phyloP scores from a whole-genome alignment of 2,329 filamentous ascomycete species.

The Cladosporium sp. region DNA sequence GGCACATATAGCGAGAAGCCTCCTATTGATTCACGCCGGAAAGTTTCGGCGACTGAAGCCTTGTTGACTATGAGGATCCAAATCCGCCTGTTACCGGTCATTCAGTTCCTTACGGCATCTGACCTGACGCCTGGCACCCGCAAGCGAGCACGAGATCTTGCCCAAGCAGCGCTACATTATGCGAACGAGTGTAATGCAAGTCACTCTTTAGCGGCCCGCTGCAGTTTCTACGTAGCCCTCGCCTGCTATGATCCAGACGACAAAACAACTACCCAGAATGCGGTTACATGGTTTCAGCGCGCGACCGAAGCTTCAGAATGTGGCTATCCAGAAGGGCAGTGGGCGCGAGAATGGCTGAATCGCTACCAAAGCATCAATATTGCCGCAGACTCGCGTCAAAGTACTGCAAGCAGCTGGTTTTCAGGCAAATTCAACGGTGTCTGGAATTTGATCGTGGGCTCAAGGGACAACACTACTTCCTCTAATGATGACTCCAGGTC shows the following conservation, averaged over 20 bases:
- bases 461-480: not conserved
- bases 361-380: conserved; percentile 1
- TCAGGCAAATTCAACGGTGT: not conserved
- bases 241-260: not conserved
- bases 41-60: not conserved
- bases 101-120: not conserved
- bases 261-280: not conserved
- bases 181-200: not conserved
- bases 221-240: conserved; percentile 2
- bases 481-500: not conserved
- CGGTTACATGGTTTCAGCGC: conserved; percentile 4
- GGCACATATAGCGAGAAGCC: not conserved
- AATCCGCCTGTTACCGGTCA: not conserved
- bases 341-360: conserved; percentile 9
- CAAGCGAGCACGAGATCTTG: not conserved
- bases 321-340: conserved; percentile 2
- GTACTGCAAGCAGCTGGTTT: conserved; percentile 1
- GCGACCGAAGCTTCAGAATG: not conserved
- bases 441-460: not conserved
- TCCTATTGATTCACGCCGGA: not conserved
- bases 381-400: not conserved
- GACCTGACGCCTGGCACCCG: not conserved
- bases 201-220: not conserved
- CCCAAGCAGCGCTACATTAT: not conserved
- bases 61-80: not conserved